Base-by-base conservation (phyloP, 805 yeast species). In the Kodamaea laetipori region DNA sequence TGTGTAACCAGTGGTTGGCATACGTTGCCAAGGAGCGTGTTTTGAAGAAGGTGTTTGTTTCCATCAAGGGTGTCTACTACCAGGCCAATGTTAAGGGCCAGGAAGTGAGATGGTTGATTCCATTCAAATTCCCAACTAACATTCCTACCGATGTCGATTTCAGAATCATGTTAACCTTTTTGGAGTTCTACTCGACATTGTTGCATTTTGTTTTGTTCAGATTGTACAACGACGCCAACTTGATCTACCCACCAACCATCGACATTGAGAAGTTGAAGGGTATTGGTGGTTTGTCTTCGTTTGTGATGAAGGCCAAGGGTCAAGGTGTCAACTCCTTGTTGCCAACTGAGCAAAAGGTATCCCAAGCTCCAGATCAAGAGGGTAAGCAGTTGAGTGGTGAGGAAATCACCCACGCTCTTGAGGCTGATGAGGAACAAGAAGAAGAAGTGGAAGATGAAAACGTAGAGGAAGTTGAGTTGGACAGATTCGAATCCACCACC, bases 61-160 rank as follows among this genome's bases (percentile, higher is more conserved):
- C 96, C 38, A 92, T 94, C 60, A 94, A 94, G 67, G 99, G 99
- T 71, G 95, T 92, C 12, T 94, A 94, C 67, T 94, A 92, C 62
- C 89, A 90, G 64, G 98, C 97, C 25, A 78, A 64, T 49, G 81
- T 94, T 37, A 82, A 78, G 64, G 99, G 99, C 53, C 96, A 90
- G 66, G 96, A 88, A 53, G 77, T 94, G 36, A 80, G 92, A 68
- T 94, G 99, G 99, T 80, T 94, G 47, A 95, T 89, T 37, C 99
- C 99, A 17, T 94, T 84, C 78, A 94, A 90, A 67, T 94, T 90
- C 73, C 97, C 99, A 13, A 95, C 92, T 65, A 86, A 86, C 65
- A 85, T 94, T 54, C 98, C 99, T 37, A 69, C 84, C 35, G 98
- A 94, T 65, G 82, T 94, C 47, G 99, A 94, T 69, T 92, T 94